These are phyloP conservation scores for Yamadazyma diospyri DNA, from an alignment of 1,139 yeast species.

Conservation along the genomic window DNA sequence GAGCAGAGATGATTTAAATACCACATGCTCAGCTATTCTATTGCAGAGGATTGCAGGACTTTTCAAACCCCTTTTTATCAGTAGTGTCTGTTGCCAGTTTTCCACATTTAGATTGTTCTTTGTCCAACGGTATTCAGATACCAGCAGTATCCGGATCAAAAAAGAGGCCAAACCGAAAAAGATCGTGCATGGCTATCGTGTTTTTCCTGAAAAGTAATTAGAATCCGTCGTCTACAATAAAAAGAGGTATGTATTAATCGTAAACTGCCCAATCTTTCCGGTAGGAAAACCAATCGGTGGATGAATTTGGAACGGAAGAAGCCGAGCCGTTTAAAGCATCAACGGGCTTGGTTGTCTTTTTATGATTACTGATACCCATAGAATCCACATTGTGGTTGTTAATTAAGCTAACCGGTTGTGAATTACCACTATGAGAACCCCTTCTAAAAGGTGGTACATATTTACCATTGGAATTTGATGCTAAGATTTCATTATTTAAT, in stretches of 20 bases:
- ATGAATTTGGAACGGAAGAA: conserved; percentile 32
- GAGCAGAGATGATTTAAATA: too few species aligned
- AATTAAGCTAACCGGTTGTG: not conserved
- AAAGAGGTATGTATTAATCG: conserved; percentile 16
- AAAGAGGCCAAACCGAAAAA: too few species aligned
- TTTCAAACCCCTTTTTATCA: too few species aligned
- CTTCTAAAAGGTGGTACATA: conserved; percentile 73
- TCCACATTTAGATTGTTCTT: not conserved
- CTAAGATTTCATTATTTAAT: conserved; percentile 13
- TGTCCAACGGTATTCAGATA: conserved; percentile 1
- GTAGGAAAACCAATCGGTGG: conserved; percentile 35
- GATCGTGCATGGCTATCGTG: too few species aligned
- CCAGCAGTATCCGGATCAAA: too few species aligned
- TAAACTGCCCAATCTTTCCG: conserved; percentile 35
- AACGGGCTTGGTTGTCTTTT: conserved; percentile 7
- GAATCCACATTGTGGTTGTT: conserved; percentile 2
- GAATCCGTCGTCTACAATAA: too few species aligned
- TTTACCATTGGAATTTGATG: conserved; percentile 41
- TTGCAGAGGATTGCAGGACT: too few species aligned
- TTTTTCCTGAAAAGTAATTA: too few species aligned
- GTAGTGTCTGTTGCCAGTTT: too few species aligned
- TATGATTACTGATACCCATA: conserved; percentile 5
- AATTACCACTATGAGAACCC: conserved; percentile 27
- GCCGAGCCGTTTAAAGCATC: conserved; percentile 8
- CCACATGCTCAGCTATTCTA: too few species aligned